Base-by-base conservation (phyloP, 1,284 basidiomycete species). In the Meripilus lineatus region DNA sequence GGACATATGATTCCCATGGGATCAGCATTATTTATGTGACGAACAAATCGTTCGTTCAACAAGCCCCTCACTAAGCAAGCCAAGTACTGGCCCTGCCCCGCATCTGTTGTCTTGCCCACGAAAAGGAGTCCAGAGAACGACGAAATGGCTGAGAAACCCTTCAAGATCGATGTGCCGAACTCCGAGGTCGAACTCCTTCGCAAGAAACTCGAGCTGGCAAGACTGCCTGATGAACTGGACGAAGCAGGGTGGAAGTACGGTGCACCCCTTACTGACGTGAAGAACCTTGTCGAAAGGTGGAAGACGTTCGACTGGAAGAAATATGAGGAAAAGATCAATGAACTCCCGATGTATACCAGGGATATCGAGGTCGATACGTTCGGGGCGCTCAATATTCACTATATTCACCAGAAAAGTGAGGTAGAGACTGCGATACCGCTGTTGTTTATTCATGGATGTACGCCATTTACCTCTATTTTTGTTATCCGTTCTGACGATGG, bases 391-490 rank as follows among this genome's bases (percentile, higher is more conserved):
- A 69, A 68, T 38, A 58, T 78, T 4, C 74, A 79, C 50, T 78
- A 73, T 45, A 64, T 78, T 6, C 73, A 79, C 54, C 63, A 72
- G 60, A 61, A 58, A 51, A 76, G 75, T 52, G 45, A 46, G 17
- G 51, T 62, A 4, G 53, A 57, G 42, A 57, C 59, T 20, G 74
- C 75, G 0, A 69, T 79, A 22, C 75, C 76, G 4, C 52, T 79
- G 21, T 53, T 77, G 5, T 77, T 77, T 47, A 67, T 75, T 8
- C 75, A 79, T 53, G 75, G 75, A 18, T 78, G 75, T 75, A 46
- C 50, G 69, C 66, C 14, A 40, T n/a, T n/a, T 6, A 18, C 11
- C 20, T 20, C 11, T 17, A 18, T 7, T 38, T 13, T 2, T 13
- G 10, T 10, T 36, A 21, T 32, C 8, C 6, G 4, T 33, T 37